Base-by-base conservation (phyloP, 768 basidiomycete genomes). In the Lactifluus hygrophoroides region DNA sequence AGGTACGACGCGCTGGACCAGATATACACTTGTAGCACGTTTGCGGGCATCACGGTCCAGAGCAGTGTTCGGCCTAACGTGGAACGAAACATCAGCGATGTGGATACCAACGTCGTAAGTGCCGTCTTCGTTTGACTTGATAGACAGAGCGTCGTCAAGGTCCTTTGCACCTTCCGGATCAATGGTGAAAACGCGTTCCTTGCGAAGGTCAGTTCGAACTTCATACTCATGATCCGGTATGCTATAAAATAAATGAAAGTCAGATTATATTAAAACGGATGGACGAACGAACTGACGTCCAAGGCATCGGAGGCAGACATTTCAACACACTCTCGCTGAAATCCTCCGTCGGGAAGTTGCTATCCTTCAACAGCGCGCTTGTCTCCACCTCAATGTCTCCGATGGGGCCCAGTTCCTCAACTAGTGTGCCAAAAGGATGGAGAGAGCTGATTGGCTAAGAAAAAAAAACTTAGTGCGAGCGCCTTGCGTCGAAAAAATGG, bases 311-410 rank as follows among this genome's bases (percentile, higher is more conserved):
- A 48, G 96, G 96, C 25, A 98, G 74, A 69, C 96, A 98, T 72
- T 98, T 97, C 62, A 93, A 68, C 23, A 97, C 94, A 66, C 89
- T 89, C 47, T 99, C 96, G 9, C 86, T 83, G 73, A 99, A 99
- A 62, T 98, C 96, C 71, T 95, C 94, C 0, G 92, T 90, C 2
- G 95, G 92, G 84, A 97, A 97, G 73, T 97, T 97, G 78, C 94
- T 97, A 71, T 99, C 96, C 72, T 98, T 98, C 64, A 99, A 77
- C 59, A 99, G 76, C 8, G 96, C 96, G 61, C 91, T 94, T 5
- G 95, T 98, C 73, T 99, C 96, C 8, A 96, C 94, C 72, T 98
- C 94, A 51, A 95, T 86, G 64, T 99, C 91, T n/a, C 96, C 96
- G 61, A 99, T 99, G 19, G 94, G 88, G 45, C 96, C 96, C 50